Evolutionary conservation across 1,284 basidiomycete species (phyloP), one percentile per base, ranked within the genome.

Genomic region (Cryptococcus depauperatus): DNA sequence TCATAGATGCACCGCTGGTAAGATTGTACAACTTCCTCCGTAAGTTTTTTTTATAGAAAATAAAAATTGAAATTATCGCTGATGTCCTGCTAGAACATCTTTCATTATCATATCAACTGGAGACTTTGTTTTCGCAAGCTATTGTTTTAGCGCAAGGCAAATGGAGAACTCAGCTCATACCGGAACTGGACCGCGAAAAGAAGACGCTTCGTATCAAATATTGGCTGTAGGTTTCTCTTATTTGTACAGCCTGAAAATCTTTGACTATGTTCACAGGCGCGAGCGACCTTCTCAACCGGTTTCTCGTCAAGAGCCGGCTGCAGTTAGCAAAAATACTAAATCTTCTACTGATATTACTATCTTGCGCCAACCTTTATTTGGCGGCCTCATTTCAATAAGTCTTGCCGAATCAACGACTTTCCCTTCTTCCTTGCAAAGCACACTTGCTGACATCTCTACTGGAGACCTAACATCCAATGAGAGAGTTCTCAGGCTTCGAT

Each of bases 21-120:
- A 51, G 66, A 35, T 41, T 69, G 14, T 57, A 57, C 48, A 69
- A 69, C 44, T 60, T 64, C 18, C 32, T 69, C n/a, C 60, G 64
- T 67, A 39, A 52, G 64, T 56, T 2, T n/a, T 25, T n/a, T 30
- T 28, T 32, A 25, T 46, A 47, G 30, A 39, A 19, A 22, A 30
- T 13, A n/a, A 19, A 14, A 46, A 25, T 41, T 48, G 16, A 46
- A 39, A 13, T 5, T 22, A 25, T 34, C 21, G 5, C 35, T n/a
- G n/a, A n/a, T n/a, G n/a, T n/a, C n/a, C n/a, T n/a, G n/a, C n/a
- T n/a, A 67, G 64, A 67, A 52, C 61, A 67, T 44, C 43, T 69
- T 2, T 66, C 61, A 4, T 47, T 69, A 28, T 54, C 61, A 13
- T 65, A 67, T 43, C 66, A 67, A 43, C 52, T 69, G 14, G 65